Evolutionary conservation across 2,329 filamentous ascomycete species (phyloP).

Genomic region (Botrytis cinerea): DNA sequence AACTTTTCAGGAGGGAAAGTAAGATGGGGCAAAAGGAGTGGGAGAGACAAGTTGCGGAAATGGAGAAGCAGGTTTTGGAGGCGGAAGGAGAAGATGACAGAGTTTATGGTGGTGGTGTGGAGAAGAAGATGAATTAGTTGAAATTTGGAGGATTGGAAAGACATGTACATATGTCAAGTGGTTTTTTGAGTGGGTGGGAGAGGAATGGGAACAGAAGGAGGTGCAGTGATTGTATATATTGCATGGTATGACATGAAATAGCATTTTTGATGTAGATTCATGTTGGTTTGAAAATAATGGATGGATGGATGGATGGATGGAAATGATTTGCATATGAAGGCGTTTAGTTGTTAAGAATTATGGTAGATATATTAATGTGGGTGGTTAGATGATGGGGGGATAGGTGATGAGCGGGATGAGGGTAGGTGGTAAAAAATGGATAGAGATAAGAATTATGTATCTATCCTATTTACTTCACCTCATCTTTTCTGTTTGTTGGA

Average conservation of each 20-base stretch:
- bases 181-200: neutral
- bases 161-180: no score
- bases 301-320: neutral
- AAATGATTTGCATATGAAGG: constrained; percentile 10
- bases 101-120: constrained; percentile 33
- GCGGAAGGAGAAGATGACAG: constrained; percentile 50
- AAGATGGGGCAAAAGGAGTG: constrained; percentile 84
- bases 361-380: neutral
- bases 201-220: no score
- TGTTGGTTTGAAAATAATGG: neutral
- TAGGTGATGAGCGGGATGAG: neutral
- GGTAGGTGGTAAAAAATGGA: neutral
- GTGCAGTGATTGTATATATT: neutral
- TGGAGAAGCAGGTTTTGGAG: constrained; percentile 58
- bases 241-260: neutral
- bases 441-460: neutral
- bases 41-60: constrained; percentile 76
- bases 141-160: neutral
- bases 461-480: neutral
- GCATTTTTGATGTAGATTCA: neutral
- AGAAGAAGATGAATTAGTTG: constrained; percentile 31
- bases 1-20: constrained; percentile 79
- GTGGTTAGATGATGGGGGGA: neutral
- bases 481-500: neutral
- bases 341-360: neutral